These are phyloP conservation scores for Curvularia verruculosa DNA, from an alignment of 2,329 filamentous ascomycete species.

Conservation along the genomic window DNA sequence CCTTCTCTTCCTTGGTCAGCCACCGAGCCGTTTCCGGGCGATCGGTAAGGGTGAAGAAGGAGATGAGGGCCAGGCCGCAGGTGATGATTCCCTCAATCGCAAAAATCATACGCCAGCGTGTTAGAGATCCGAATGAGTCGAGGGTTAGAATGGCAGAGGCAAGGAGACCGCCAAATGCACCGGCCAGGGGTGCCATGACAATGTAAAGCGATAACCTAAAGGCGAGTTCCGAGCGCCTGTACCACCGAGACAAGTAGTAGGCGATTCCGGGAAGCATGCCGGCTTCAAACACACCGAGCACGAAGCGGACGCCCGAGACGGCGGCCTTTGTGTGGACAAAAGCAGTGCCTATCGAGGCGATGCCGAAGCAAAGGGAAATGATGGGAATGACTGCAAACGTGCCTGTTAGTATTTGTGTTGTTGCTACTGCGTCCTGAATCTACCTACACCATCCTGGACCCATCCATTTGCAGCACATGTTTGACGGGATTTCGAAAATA, in stretches of 20 bases:
- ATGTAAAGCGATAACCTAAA: constrained; percentile 73
- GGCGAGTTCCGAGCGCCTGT: constrained; percentile 69
- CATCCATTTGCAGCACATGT: constrained; percentile 71
- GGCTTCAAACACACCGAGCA: constrained; percentile 71
- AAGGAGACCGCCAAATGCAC: constrained; percentile 73
- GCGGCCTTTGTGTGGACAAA: constrained; percentile 64
- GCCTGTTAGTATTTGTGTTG: neutral
- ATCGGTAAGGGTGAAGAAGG: constrained; percentile 71
- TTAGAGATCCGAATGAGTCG: constrained; percentile 62
- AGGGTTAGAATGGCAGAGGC: constrained; percentile 67
- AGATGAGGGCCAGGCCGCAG: constrained; percentile 61
- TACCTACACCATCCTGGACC: constrained; percentile 68
- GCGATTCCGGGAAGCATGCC: constrained; percentile 76
- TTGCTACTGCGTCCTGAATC: neutral
- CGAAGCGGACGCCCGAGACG: constrained; percentile 67
- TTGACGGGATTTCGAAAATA: constrained; percentile 64
- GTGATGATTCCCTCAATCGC: constrained; percentile 73
- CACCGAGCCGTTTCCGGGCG: constrained; percentile 70
- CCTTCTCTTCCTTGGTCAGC: constrained; percentile 69
- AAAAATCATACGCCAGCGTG: constrained; percentile 73
- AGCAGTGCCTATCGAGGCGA: constrained; percentile 68
- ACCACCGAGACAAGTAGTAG: constrained; percentile 76
- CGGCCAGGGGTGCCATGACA: constrained; percentile 72
- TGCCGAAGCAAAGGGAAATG: constrained; percentile 67
- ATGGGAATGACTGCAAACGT: constrained; percentile 60